Percentiles rank a stretch among this genome's conserved stretches.
phyloP scores from a whole-genome alignment of 139 green algal genomes.

The Chlorella sp. region DNA sequence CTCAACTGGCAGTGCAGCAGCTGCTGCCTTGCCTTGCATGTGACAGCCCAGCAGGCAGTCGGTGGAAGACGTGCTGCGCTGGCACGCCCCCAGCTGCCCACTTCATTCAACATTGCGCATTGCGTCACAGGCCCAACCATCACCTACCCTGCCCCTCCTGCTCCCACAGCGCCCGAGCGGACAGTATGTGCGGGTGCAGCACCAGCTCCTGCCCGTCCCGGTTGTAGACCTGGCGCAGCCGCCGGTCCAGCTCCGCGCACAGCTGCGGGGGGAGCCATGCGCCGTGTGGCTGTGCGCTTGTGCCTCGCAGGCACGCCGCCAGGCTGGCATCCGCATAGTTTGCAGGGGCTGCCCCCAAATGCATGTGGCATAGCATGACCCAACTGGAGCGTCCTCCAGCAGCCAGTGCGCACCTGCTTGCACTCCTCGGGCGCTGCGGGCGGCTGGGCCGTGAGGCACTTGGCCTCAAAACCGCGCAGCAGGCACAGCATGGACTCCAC shows the following conservation, averaged over 20 bases:
- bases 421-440: background rate
- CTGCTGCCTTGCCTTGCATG: no score
- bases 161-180: constrained; percentile 1
- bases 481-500: constrained; percentile 11
- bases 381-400: no score
- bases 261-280: constrained; percentile 2
- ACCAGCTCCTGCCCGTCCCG: constrained; percentile 3
- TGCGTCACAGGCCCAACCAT: no score
- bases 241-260: background rate
- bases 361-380: no score
- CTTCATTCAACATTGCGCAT: no score
- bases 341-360: no score
- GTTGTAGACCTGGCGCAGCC: constrained; percentile 24
- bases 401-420: constrained; percentile 7
- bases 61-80: background rate
- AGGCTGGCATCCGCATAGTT: no score
- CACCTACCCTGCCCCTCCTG: constrained; percentile 17
- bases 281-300: no score
- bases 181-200: constrained; percentile 26
- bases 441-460: constrained; percentile 15
- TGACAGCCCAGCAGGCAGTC: background rate
- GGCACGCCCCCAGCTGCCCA: no score
- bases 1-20: no score
- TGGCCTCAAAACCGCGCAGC: constrained; percentile 17
- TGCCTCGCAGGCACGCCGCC: no score